Conservation (phyloP, 352 stramenopile species). For the Aphanomyces euteiches region DNA sequence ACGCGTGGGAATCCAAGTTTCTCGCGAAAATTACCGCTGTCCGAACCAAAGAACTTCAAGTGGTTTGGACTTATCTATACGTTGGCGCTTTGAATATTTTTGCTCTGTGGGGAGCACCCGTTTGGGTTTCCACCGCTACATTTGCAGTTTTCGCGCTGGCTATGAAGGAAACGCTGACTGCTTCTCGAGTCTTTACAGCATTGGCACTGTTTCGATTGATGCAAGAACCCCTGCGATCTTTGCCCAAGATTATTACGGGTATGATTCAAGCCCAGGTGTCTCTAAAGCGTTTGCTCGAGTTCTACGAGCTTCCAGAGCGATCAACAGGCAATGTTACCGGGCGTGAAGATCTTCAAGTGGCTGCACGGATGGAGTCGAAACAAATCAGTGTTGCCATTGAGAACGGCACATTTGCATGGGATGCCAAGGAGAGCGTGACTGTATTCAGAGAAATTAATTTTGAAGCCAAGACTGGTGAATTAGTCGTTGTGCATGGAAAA, state of each 20-base stretch:
- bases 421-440: slow-evolving; percentile 33
- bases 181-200: slow-evolving; percentile 33
- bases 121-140: too few species aligned
- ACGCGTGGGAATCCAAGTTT: too few species aligned
- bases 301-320: slow-evolving; percentile 79
- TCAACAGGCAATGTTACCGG: too few species aligned
- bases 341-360: neutral
- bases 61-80: too few species aligned
- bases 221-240: slow-evolving; percentile 33
- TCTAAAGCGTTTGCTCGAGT: slow-evolving; percentile 76
- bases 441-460: slow-evolving; percentile 76
- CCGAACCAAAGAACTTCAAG: too few species aligned
- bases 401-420: slow-evolving; percentile 21
- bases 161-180: slow-evolving; percentile 28
- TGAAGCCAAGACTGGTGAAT: slow-evolving; percentile 78
- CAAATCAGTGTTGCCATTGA: slow-evolving; percentile 7
- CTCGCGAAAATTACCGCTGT: too few species aligned
- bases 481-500: slow-evolving; percentile 94
- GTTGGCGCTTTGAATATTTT: too few species aligned
- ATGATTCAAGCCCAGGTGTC: slow-evolving; percentile 80
- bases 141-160: slow-evolving; percentile 30
- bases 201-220: slow-evolving; percentile 34
- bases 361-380: neutral
- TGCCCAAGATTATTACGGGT: slow-evolving; percentile 65
- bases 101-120: too few species aligned